Percentiles rank a stretch among this genome's conserved stretches.
These are phyloP conservation scores for Pelagophyceae sp. DNA, from an alignment of 352 stramenopile genomes.

Conservation along the genomic window DNA sequence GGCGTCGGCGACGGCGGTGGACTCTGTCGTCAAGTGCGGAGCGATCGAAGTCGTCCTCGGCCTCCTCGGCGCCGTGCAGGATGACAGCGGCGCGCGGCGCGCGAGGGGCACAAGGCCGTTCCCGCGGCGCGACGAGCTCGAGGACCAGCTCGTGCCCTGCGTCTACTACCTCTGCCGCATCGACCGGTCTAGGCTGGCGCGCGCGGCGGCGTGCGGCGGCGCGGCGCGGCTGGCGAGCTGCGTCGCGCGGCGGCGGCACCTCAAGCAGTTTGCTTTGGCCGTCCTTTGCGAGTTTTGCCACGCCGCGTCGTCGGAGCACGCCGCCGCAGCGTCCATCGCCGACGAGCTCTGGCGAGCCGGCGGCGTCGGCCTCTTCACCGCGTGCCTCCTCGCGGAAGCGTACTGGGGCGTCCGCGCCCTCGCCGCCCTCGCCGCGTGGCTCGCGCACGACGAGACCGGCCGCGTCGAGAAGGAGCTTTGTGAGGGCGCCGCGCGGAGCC, in stretches of 20 bases:
- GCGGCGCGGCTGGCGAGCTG: not conserved
- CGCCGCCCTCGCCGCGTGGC: not conserved
- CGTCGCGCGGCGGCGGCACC: constrained; percentile 30
- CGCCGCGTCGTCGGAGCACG: constrained; percentile 30
- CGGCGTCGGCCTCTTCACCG: not conserved
- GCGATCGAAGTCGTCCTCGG: constrained; percentile 5
- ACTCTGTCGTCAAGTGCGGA: not conserved
- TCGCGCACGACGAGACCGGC: not conserved
- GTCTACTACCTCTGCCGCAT: constrained; percentile 86
- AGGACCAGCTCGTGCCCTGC: constrained; percentile 75
- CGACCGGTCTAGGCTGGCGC: constrained; percentile 67
- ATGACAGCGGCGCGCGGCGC: not conserved
- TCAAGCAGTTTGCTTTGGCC: constrained; percentile 80
- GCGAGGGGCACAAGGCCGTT: not conserved
- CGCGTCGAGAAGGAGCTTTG: not conserved
- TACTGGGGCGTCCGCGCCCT: constrained; percentile 16
- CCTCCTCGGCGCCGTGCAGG: not conserved
- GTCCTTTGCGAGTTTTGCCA: constrained; percentile 79
- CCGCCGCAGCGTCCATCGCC: not conserved
- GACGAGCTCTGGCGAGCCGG: constrained; percentile 7
- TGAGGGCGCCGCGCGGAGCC: not conserved
- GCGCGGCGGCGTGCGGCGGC: constrained; percentile 43
- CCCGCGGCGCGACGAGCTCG: constrained; percentile 61
- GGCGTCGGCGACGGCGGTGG: not conserved
- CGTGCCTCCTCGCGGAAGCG: not conserved